Evolutionary conservation across 345 rosid species (phyloP).

Genomic region (Raphanus sativus): DNA sequence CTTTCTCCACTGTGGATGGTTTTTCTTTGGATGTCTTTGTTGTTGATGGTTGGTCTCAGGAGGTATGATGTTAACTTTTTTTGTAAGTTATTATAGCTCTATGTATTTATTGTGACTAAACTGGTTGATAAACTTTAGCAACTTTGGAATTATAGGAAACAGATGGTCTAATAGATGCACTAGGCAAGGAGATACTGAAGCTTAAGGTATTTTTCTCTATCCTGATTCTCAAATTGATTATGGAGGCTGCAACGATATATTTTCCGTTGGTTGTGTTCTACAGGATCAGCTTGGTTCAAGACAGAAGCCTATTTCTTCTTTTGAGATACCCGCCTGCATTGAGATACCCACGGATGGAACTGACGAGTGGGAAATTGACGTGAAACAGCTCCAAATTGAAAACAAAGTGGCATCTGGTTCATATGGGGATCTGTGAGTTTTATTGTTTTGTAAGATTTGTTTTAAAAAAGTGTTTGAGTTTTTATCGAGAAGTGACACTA

Average conservation of each 20-base stretch:
- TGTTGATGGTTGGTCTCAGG: slow-evolving; percentile 92
- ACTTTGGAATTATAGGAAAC: slow-evolving; percentile 57
- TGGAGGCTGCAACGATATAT: slow-evolving; percentile 9
- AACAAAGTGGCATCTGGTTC: slow-evolving; percentile 90
- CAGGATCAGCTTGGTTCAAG: slow-evolving; percentile 60
- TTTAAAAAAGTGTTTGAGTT: background rate
- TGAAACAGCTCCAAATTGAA: slow-evolving; percentile 65
- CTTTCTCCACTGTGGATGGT: slow-evolving; percentile 90
- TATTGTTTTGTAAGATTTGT: slow-evolving; percentile 8
- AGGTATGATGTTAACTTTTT: slow-evolving; percentile 49
- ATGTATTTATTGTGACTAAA: slow-evolving; percentile 17
- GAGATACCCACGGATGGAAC: slow-evolving; percentile 86
- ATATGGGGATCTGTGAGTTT: slow-evolving; percentile 85
- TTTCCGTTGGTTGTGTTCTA: slow-evolving; percentile 38
- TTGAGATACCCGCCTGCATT: slow-evolving; percentile 59
- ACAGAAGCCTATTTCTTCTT: slow-evolving; percentile 46
- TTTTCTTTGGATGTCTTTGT: slow-evolving; percentile 92
- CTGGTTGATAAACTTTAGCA: slow-evolving; percentile 27
- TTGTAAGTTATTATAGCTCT: background rate
- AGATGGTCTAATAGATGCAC: slow-evolving; percentile 60
- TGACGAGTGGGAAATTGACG: slow-evolving; percentile 95
- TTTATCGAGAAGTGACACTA: slow-evolving; percentile 15
- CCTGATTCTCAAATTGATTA: background rate
- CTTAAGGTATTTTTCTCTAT: slow-evolving; percentile 59
- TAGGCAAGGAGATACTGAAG: slow-evolving; percentile 67